Conservation (phyloP, 345 rosid genomes). For the Hypericum androsaemum region DNA sequence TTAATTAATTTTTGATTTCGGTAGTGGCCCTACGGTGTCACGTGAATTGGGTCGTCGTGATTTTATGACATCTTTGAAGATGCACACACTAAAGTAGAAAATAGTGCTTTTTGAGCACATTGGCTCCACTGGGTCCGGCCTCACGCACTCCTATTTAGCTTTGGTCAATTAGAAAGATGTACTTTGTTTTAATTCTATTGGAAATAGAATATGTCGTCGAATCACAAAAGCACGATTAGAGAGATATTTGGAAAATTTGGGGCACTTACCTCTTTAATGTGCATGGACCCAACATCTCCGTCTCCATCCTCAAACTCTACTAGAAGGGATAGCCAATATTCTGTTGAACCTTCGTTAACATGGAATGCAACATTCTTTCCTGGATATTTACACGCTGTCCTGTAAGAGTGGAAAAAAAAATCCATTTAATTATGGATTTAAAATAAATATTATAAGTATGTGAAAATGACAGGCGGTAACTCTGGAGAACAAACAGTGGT, state of each 20-base stretch:
- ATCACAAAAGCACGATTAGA: neutral
- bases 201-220: constrained; percentile 8
- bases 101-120: constrained; percentile 16
- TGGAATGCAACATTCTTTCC: constrained; percentile 82
- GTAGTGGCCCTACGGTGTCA: constrained; percentile 21
- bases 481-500: neutral
- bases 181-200: neutral
- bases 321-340: constrained; percentile 78
- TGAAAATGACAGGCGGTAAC: neutral
- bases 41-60: constrained; percentile 12
- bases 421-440: neutral
- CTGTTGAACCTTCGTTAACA: constrained; percentile 81
- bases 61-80: neutral
- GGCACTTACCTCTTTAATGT: constrained; percentile 56
- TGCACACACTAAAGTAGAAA: constrained; percentile 6
- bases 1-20: constrained; percentile 2
- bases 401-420: constrained; percentile 9
- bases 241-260: neutral
- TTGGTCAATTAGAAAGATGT: neutral
- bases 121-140: constrained; percentile 3
- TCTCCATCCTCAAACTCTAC: constrained; percentile 94
- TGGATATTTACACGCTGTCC: constrained; percentile 81
- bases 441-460: neutral
- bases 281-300: constrained; percentile 94
- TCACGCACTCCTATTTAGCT: neutral